A percentile compares a stretch with the other conserved stretches of the same genome.
Conservation (phyloP, 2,329 filamentous ascomycete genomes). For the Stachybotrys chartarum region DNA sequence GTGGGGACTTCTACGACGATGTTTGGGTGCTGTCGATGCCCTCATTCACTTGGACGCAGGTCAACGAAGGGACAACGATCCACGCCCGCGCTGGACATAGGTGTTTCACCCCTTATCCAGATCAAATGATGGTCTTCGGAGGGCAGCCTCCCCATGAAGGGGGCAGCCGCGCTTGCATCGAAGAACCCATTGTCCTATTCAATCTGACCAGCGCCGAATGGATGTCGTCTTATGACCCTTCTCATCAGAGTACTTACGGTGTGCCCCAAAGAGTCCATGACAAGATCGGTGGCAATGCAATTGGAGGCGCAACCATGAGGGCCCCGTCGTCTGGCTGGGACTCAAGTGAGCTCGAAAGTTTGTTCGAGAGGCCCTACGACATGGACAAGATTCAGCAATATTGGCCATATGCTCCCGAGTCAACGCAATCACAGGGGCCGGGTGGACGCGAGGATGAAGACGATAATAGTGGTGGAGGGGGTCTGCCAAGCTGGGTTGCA, state of each 20-base stretch:
- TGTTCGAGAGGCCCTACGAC: slow-evolving; percentile 52
- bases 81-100: slow-evolving; percentile 65
- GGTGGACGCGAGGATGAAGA: slow-evolving; percentile 13
- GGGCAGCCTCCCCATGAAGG: slow-evolving; percentile 44
- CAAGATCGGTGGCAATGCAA: slow-evolving; percentile 59
- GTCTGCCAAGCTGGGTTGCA: slow-evolving; percentile 48
- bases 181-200: slow-evolving; percentile 53
- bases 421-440: slow-evolving; percentile 12
- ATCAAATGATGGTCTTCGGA: slow-evolving; percentile 73
- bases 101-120: slow-evolving; percentile 68
- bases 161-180: slow-evolving; percentile 33
- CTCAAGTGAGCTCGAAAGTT: slow-evolving; percentile 33
- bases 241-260: slow-evolving; percentile 55
- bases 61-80: slow-evolving; percentile 35
- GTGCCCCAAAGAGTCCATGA: slow-evolving; percentile 58
- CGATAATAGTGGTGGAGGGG: slow-evolving; percentile 12
- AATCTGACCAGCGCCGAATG: slow-evolving; percentile 65
- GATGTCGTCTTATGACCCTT: slow-evolving; percentile 63
- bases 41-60: slow-evolving; percentile 68
- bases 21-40: slow-evolving; percentile 79
- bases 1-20: slow-evolving; percentile 46
- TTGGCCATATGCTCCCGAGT: slow-evolving; percentile 48
- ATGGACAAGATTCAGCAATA: slow-evolving; percentile 48
- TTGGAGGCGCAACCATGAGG: slow-evolving; percentile 63
- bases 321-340: slow-evolving; percentile 54